Conservation (phyloP, 2,329 filamentous ascomycete species). For the Alternaria sp. region DNA sequence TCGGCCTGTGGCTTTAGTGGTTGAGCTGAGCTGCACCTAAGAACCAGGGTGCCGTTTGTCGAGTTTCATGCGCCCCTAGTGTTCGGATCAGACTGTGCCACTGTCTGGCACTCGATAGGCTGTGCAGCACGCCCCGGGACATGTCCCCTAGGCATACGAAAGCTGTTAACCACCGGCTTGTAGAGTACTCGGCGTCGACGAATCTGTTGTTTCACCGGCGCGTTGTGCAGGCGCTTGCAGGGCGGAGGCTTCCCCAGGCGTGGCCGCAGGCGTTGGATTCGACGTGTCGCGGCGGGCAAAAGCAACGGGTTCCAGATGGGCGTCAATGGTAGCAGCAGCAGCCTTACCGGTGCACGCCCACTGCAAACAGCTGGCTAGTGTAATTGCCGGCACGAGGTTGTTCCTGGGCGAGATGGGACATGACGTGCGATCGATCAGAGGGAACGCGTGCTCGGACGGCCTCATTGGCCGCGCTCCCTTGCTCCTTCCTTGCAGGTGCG, state of each 20-base stretch:
- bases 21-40: slow-evolving; percentile 18
- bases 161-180: slow-evolving; percentile 20
- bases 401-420: slow-evolving; percentile 23
- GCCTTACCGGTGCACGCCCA: slow-evolving; percentile 19
- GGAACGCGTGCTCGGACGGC: slow-evolving; percentile 25
- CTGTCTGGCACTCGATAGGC: slow-evolving; percentile 18
- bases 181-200: slow-evolving; percentile 12
- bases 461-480: slow-evolving; percentile 34
- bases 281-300: slow-evolving; percentile 5
- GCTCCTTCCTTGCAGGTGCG: slow-evolving; percentile 38
- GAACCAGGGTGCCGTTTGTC: slow-evolving; percentile 19
- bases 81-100: slow-evolving; percentile 17
- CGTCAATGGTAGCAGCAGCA: slow-evolving; percentile 22
- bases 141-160: slow-evolving; percentile 13
- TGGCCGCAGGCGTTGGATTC: slow-evolving; percentile 12
- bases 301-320: slow-evolving; percentile 21
- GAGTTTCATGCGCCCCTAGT: slow-evolving; percentile 29
- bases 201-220: slow-evolving; percentile 24
- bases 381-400: slow-evolving; percentile 25
- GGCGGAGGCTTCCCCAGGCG: not conserved
- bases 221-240: slow-evolving; percentile 19
- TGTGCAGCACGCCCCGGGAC: slow-evolving; percentile 10
- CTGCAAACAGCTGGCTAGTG: slow-evolving; percentile 36
- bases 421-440: slow-evolving; percentile 29
- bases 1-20: slow-evolving; percentile 16